Percentiles rank a stretch among this genome's conserved stretches.
These are phyloP conservation scores for Coprinopsis strossmayeri DNA, from an alignment of 768 basidiomycete species.

Conservation along the genomic window DNA sequence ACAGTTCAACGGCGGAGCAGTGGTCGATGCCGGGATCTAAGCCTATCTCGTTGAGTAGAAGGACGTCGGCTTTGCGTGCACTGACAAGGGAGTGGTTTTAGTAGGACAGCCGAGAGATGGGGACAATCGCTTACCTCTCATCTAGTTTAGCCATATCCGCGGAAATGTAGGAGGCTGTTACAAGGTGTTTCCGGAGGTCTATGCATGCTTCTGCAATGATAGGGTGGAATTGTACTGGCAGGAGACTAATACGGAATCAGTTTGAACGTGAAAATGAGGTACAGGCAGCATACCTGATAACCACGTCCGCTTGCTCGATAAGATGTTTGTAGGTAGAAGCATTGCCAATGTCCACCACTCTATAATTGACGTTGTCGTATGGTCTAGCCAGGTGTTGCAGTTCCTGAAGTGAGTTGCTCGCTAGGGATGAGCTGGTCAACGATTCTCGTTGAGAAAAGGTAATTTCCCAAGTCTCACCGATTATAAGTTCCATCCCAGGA, in stretches of 20 bases:
- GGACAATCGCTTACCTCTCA: constrained; percentile 36
- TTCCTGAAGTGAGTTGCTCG: constrained; percentile 65
- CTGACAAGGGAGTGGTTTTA: constrained; percentile 20
- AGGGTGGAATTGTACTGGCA: constrained; percentile 74
- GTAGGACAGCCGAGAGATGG: not conserved
- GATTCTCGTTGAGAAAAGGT: not conserved
- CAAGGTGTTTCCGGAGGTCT: constrained; percentile 59
- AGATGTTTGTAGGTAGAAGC: constrained; percentile 37
- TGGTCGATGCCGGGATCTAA: constrained; percentile 90
- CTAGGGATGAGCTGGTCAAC: constrained; percentile 21
- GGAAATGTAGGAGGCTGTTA: constrained; percentile 90
- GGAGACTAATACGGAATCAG: constrained; percentile 42
- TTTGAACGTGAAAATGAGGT: not conserved
- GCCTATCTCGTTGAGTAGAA: constrained; percentile 86
- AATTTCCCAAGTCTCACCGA: constrained; percentile 50
- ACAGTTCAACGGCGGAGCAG: constrained; percentile 72
- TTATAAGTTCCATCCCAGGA: constrained; percentile 58
- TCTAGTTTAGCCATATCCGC: constrained; percentile 66
- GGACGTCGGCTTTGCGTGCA: constrained; percentile 53
- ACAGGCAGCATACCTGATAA: constrained; percentile 62
- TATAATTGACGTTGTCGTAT: constrained; percentile 46
- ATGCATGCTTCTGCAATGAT: constrained; percentile 71
- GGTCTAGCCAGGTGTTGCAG: constrained; percentile 39
- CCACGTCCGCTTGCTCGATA: constrained; percentile 63
- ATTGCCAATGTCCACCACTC: constrained; percentile 57